Percentiles rank a stretch among this genome's conserved stretches.
Evolutionary conservation across 192 early-diverging fungal genomes (phyloP).

Genomic region (Backusella liffmaniae): DNA sequence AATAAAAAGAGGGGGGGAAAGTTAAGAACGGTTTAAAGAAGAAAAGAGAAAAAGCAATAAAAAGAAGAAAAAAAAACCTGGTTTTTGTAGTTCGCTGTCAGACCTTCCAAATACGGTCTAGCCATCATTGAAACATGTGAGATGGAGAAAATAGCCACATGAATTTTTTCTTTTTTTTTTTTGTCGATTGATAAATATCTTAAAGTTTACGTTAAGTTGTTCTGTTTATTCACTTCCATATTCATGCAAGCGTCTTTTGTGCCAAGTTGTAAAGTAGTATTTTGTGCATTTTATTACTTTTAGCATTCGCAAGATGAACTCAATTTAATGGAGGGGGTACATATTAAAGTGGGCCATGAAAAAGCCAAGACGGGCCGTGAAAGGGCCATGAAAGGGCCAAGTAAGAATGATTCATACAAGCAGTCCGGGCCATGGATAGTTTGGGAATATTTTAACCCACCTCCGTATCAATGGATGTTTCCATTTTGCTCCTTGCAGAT

Average conservation of each 20-base stretch:
- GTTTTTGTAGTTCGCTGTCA: background rate
- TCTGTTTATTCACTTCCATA: background rate
- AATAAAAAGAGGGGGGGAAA: conserved; percentile 6
- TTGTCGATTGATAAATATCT: background rate
- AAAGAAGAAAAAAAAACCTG: conserved; percentile 9
- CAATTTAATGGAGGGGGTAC: background rate
- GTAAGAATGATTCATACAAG: background rate
- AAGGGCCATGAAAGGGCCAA: background rate
- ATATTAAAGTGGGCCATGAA: background rate
- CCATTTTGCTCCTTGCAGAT: background rate
- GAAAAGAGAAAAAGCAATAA: background rate
- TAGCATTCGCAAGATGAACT: background rate
- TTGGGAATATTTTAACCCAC: conserved; percentile 1
- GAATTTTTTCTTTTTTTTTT: background rate
- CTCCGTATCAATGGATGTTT: background rate
- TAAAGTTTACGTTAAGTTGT: background rate
- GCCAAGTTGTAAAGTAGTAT: background rate
- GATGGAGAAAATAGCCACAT: background rate
- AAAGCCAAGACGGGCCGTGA: conserved; percentile 11
- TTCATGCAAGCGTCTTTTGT: background rate
- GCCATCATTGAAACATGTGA: conserved; percentile 17
- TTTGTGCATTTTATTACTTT: background rate
- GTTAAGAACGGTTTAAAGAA: background rate
- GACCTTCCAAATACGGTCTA: conserved; percentile 1
- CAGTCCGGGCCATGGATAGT: conserved; percentile 18